phyloP scores from a whole-genome alignment of 2,329 filamentous ascomycete species.

The Penicillium glabrum region DNA sequence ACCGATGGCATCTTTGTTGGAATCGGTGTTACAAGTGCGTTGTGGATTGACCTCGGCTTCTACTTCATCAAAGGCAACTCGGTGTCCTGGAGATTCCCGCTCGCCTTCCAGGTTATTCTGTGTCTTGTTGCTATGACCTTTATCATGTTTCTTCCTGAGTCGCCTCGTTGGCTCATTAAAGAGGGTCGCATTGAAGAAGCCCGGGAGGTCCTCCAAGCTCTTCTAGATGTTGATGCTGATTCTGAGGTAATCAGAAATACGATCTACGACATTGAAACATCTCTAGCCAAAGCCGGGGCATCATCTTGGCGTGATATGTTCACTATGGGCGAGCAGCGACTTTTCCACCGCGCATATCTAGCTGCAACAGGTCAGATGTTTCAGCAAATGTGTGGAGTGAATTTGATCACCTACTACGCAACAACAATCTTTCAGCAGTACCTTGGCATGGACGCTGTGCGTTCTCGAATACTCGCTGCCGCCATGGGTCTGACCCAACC shows the following conservation, averaged over 20 bases:
- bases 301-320: conserved; percentile 39
- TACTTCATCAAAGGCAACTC: conserved; percentile 37
- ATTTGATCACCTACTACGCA: conserved; percentile 38
- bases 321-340: conserved; percentile 35
- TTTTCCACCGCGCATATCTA: conserved; percentile 35
- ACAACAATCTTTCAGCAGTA: conserved; percentile 40
- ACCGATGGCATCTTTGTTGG: conserved; percentile 35
- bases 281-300: conserved; percentile 2
- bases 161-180: conserved; percentile 50
- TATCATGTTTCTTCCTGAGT: conserved; percentile 40
- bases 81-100: conserved; percentile 46
- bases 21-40: conserved; percentile 25
- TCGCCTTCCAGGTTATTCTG: conserved; percentile 41
- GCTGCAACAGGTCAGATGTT: conserved; percentile 37
- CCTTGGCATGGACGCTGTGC: conserved; percentile 20
- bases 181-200: conserved; percentile 36
- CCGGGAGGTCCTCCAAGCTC: conserved; percentile 38
- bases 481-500: conserved; percentile 32
- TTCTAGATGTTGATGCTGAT: conserved; percentile 44
- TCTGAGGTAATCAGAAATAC: conserved; percentile 33
- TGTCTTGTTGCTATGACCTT: conserved; percentile 30
- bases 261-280: conserved; percentile 42
- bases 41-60: conserved; percentile 52
- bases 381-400: conserved; percentile 40
- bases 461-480: conserved; percentile 29